phyloP scores from a whole-genome alignment of 192 early-diverging fungal species.

The Rhizoclosmatium globosum region DNA sequence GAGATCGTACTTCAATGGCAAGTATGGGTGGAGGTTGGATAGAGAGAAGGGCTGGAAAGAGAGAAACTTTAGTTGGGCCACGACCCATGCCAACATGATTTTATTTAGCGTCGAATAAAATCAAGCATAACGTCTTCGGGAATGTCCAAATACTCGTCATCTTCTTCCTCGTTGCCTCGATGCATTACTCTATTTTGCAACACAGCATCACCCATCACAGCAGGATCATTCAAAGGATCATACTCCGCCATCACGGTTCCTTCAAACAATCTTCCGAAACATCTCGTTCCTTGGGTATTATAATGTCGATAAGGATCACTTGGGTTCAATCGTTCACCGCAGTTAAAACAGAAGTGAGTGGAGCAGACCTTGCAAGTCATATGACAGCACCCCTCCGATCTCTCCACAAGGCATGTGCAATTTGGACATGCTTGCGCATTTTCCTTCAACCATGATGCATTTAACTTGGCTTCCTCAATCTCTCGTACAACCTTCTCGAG shows the following conservation, averaged over 20 bases:
- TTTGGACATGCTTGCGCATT: conserved; percentile 50
- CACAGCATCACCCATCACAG: conserved; percentile 1
- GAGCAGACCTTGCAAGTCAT: conserved; percentile 46
- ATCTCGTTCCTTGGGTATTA: background rate
- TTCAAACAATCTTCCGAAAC: conserved; percentile 32
- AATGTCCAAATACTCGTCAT: too few species aligned
- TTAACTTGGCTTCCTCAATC: conserved; percentile 38
- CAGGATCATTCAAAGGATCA: conserved; percentile 22
- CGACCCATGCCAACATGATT: too few species aligned
- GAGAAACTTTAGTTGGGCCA: too few species aligned
- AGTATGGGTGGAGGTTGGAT: too few species aligned
- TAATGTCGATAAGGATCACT: conserved; percentile 29
- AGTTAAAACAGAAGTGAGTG: conserved; percentile 51
- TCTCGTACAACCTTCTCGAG: conserved; percentile 34
- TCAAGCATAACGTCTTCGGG: too few species aligned
- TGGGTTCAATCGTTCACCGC: conserved; percentile 24
- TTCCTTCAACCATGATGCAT: conserved; percentile 28
- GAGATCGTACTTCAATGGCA: too few species aligned
- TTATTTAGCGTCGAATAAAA: too few species aligned
- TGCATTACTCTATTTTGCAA: background rate
- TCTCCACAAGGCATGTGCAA: conserved; percentile 8
- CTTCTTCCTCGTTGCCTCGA: too few species aligned
- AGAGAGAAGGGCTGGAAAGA: too few species aligned
- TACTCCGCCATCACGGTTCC: background rate
- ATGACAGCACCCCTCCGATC: conserved; percentile 45